Conservation (phyloP, 495 filamentous ascomycete species). For the Penicillium manginii region DNA sequence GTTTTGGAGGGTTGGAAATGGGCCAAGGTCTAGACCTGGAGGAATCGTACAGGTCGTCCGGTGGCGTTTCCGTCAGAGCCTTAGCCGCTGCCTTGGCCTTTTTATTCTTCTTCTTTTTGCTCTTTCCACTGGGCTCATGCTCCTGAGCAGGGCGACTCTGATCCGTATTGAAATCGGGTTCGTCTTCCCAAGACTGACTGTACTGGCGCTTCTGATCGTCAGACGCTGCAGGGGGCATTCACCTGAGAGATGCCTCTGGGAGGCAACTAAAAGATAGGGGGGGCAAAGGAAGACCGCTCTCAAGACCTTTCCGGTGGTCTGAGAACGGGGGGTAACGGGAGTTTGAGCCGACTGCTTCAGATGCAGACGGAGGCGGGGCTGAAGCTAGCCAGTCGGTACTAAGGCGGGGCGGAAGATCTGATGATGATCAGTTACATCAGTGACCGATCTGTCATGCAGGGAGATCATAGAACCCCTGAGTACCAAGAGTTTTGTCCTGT, state of each 20-base stretch:
- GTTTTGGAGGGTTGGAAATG: background rate
- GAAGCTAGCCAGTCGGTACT: background rate
- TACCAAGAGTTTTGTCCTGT: background rate
- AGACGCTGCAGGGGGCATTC: slow-evolving; percentile 53
- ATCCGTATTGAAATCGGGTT: slow-evolving; percentile 34
- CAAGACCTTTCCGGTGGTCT: slow-evolving; percentile 38
- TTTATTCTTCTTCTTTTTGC: slow-evolving; percentile 52
- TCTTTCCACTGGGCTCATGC: slow-evolving; percentile 47
- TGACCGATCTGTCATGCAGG: background rate
- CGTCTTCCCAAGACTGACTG: slow-evolving; percentile 45
- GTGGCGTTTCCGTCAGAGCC: slow-evolving; percentile 37
- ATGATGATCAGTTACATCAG: slow-evolving; percentile 8
- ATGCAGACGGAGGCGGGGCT: slow-evolving; percentile 9
- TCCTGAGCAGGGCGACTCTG: slow-evolving; percentile 32
- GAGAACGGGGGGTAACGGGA: slow-evolving; percentile 38
- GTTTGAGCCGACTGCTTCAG: slow-evolving; percentile 8
- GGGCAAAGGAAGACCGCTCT: slow-evolving; percentile 33
- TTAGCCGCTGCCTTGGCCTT: slow-evolving; percentile 44
- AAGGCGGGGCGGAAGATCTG: slow-evolving; percentile 4
- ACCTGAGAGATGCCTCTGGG: slow-evolving; percentile 41
- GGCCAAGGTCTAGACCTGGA: background rate
- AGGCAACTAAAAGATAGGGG: slow-evolving; percentile 24
- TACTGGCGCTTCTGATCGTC: slow-evolving; percentile 51
- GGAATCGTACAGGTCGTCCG: slow-evolving; percentile 49
- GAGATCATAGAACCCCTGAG: background rate